phyloP scores from a whole-genome alignment of 331 rosid species.

The Telfairia occidentalis region DNA sequence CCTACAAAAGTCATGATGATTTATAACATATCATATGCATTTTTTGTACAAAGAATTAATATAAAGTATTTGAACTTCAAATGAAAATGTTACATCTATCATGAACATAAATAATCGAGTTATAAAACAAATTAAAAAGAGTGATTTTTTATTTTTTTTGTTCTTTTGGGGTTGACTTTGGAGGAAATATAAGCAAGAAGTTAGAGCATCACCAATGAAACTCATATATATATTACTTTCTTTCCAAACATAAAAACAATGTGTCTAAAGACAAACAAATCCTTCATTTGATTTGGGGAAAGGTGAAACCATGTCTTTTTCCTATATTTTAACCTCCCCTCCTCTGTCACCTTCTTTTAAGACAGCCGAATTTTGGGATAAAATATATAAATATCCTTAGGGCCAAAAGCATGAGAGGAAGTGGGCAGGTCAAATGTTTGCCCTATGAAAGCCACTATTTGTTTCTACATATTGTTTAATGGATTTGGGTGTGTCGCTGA shows the following conservation, averaged over 20 bases:
- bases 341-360: not conserved
- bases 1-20: no score
- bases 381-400: not conserved
- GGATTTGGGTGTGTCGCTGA: no score
- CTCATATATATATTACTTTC: not conserved
- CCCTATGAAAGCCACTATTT: not conserved
- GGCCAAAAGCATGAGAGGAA: no score
- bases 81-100: not conserved
- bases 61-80: not conserved
- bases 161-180: constrained; percentile 13
- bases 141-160: no score
- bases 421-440: not conserved
- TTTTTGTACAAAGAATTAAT: not conserved
- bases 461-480: not conserved
- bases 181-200: not conserved
- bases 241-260: not conserved
- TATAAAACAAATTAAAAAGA: not conserved
- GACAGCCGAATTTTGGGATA: not conserved
- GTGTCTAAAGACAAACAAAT: not conserved
- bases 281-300: not conserved
- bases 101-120: not conserved
- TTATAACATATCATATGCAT: no score
- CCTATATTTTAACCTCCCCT: not conserved
- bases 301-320: not conserved
- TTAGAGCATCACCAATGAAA: not conserved